Percentiles rank a stretch among this genome's conserved stretches.
These are phyloP conservation scores for Backusella macrospora DNA, from an alignment of 192 early-diverging fungal genomes.

Conservation along the genomic window DNA sequence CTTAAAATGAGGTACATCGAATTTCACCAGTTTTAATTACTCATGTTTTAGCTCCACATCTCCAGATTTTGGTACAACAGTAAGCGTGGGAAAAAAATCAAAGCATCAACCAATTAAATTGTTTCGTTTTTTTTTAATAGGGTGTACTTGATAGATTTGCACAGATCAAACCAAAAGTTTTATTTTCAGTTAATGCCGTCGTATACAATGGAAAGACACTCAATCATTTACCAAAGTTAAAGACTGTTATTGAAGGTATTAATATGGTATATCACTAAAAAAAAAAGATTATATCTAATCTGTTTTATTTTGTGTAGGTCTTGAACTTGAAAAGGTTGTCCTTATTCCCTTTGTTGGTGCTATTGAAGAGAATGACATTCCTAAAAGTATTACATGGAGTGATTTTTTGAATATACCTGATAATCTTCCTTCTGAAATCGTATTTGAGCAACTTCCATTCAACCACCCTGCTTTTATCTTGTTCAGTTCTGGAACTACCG, in stretches of 20 bases:
- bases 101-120: not conserved
- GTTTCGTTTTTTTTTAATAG: constrained; percentile 36
- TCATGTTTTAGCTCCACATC: constrained; percentile 68
- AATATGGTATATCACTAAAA: not conserved
- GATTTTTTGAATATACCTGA: constrained; percentile 57
- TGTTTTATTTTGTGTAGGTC: constrained; percentile 29
- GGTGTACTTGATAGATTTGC: constrained; percentile 92
- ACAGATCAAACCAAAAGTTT: constrained; percentile 89
- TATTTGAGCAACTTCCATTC: constrained; percentile 87
- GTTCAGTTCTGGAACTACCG: constrained; percentile 94
- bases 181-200: constrained; percentile 91
- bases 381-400: constrained; percentile 25
- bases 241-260: constrained; percentile 65
- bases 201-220: constrained; percentile 88
- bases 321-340: constrained; percentile 75
- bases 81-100: constrained; percentile 35
- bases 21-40: not conserved
- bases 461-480: constrained; percentile 91
- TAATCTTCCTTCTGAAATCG: constrained; percentile 48
- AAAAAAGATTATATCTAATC: too few species aligned
- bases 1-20: not conserved
- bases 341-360: constrained; percentile 74
- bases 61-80: constrained; percentile 91
- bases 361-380: constrained; percentile 6
- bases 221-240: constrained; percentile 77